A percentile compares a stretch with the other conserved stretches of the same genome.
Evolutionary conservation across 1,284 basidiomycete species (phyloP).

Genomic region (Fomitopsis pinicola): DNA sequence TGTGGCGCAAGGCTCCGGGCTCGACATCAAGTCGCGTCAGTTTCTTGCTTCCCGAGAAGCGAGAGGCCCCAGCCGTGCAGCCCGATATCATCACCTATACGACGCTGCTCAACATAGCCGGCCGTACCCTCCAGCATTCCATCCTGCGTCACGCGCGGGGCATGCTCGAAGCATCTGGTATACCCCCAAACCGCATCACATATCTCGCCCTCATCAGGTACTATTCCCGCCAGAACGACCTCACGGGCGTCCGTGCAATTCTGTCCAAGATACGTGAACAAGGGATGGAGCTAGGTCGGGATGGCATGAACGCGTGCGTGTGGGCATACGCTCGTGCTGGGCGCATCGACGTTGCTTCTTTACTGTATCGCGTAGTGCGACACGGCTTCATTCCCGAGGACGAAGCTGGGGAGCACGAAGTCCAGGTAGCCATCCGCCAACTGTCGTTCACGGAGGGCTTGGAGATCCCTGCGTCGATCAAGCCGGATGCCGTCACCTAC

Average conservation of each 20-base stretch:
- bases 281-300: slow-evolving; percentile 49
- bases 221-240: slow-evolving; percentile 41
- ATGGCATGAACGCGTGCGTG: slow-evolving; percentile 62
- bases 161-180: slow-evolving; percentile 47
- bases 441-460: slow-evolving; percentile 40
- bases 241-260: slow-evolving; percentile 51
- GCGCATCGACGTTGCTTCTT: slow-evolving; percentile 49
- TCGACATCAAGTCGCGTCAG: slow-evolving; percentile 26
- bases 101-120: slow-evolving; percentile 60
- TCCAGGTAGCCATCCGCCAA: slow-evolving; percentile 31
- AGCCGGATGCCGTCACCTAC: slow-evolving; percentile 66
- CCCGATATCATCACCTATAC: slow-evolving; percentile 70
- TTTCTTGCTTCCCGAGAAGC: background rate
- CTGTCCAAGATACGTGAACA: slow-evolving; percentile 48
- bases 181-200: slow-evolving; percentile 56
- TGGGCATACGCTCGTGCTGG: slow-evolving; percentile 58
- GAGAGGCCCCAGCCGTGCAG: slow-evolving; percentile 10
- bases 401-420: slow-evolving; percentile 26
- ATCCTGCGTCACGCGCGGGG: slow-evolving; percentile 46
- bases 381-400: slow-evolving; percentile 38
- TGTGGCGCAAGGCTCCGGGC: slow-evolving; percentile 41
- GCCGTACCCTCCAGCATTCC: slow-evolving; percentile 40
- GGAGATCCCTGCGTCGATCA: slow-evolving; percentile 36
- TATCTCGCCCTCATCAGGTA: slow-evolving; percentile 57
- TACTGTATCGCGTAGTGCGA: slow-evolving; percentile 62